Percentiles rank a stretch among this genome's conserved stretches.
phyloP scores from a whole-genome alignment of 345 rosid genomes.

The Erucastrum elatum region DNA sequence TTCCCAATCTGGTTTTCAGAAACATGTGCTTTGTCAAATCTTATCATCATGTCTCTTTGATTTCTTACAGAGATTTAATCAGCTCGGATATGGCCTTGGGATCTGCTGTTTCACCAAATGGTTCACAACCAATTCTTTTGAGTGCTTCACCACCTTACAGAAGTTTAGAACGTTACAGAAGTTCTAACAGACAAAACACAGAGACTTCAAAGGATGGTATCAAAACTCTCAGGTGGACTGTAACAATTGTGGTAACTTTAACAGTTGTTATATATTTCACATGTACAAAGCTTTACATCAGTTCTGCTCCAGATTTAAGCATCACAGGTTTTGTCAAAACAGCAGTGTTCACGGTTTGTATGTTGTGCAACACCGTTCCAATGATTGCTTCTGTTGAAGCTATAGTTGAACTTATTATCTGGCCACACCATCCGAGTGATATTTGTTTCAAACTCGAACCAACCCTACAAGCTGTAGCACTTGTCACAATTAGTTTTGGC shows the following conservation, averaged over 20 bases:
- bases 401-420: not conserved
- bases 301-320: slow-evolving; percentile 6
- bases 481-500: not conserved
- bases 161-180: not conserved
- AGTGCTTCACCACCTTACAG: not conserved
- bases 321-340: slow-evolving; percentile 14
- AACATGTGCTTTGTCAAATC: not conserved
- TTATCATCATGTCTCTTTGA: not conserved
- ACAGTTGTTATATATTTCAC: slow-evolving; percentile 16
- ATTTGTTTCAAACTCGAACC: not conserved
- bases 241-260: not conserved
- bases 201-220: not conserved
- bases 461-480: not conserved
- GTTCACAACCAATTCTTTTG: slow-evolving; percentile 18
- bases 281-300: slow-evolving; percentile 8
- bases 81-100: not conserved
- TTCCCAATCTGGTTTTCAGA: not conserved
- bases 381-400: not conserved
- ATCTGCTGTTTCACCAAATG: slow-evolving; percentile 13
- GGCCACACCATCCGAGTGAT: not conserved
- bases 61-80: not conserved
- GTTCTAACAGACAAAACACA: not conserved
- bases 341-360: not conserved
- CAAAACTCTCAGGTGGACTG: not conserved
- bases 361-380: slow-evolving; percentile 1